Base-by-base conservation (phyloP, 1,284 basidiomycete genomes). In the Caloboletus inedulis region DNA sequence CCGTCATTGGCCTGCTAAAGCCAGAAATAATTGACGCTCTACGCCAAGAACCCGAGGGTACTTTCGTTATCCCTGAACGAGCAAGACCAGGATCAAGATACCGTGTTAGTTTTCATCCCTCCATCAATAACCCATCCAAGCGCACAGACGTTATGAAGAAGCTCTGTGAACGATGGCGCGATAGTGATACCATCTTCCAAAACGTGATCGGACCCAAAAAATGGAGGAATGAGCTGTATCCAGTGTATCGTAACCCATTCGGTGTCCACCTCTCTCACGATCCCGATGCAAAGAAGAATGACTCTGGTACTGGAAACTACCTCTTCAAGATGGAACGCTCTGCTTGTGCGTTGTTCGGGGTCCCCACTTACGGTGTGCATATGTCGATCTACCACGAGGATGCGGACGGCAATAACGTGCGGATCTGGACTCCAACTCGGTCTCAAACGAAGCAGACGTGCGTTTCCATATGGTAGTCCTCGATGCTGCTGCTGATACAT, bases 241-340 rank as follows among this genome's bases (percentile, higher is more conserved):
- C 89, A 25, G 78, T 96, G 46, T 95, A 93, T 69, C 79, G 74
- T 7, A 79, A 88, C 49, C 85, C 89, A 2, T 85, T 91, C 62
- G 78, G 80, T 3, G 60, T 64, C 30, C 76, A 77, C 49, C 62
- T 30, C 55, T 60, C 52, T 47, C 62, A 63, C 34, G 72, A 73
- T 47, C 68, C 61, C 18, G 57, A 65, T 19, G 53, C 55, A 41
- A 62, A 47, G 31, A 50, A 49, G 40, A 56, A 57, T 1, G 60
- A 62, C 44, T 53, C 56, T 60, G 47, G 59, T 37, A 48, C 45
- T 14, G 62, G 67, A 31, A 93, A 93, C 65, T 85, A 82, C 52
- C 89, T 82, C 5, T 97, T 98, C 68, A 81, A 85, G 63, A 81
- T 98, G 76, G 96, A 99, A 70, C 82, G 96, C 47, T 79, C 91